Conservation (phyloP, 306 rosid genomes). For the Cajanus cajan region DNA sequence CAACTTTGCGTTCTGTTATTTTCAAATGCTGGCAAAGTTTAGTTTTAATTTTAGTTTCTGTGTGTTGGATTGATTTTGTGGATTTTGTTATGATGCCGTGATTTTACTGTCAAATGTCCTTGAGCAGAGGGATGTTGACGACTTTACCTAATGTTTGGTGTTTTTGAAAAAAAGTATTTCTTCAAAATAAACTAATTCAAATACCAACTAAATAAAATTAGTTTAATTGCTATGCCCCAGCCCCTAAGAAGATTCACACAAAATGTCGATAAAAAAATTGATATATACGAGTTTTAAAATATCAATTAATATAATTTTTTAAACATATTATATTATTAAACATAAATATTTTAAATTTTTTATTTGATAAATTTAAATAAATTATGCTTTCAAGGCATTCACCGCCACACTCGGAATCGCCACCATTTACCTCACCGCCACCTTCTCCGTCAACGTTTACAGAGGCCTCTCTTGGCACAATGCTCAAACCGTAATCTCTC, state of each 20-base stretch:
- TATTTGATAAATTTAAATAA: too few relatives aligned
- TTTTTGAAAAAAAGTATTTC: too few relatives aligned
- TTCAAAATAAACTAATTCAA: too few relatives aligned
- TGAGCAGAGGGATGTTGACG: neutral
- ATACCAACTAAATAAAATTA: too few relatives aligned
- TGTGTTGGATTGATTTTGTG: neutral
- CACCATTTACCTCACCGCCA: conserved; percentile 71
- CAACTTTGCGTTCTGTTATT: neutral
- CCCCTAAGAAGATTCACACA: too few relatives aligned
- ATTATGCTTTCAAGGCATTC: conserved; percentile 78
- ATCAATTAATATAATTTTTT: too few relatives aligned
- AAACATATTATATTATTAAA: too few relatives aligned
- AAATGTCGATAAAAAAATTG: too few relatives aligned
- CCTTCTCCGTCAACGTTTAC: conserved; percentile 68
- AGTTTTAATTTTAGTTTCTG: neutral
- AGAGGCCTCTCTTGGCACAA: conserved; percentile 88
- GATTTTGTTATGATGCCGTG: neutral
- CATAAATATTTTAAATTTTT: too few relatives aligned
- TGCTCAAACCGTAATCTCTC: conserved; percentile 62
- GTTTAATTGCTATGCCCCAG: too few relatives aligned
- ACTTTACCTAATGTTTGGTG: neutral
- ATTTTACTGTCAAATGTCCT: neutral
- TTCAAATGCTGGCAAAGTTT: neutral
- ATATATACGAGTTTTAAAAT: too few relatives aligned
- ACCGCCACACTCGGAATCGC: conserved; percentile 68